A percentile compares a stretch with the other conserved stretches of the same genome.
phyloP scores from a whole-genome alignment of 352 stramenopile species.

The Globisporangium orthogonon region DNA sequence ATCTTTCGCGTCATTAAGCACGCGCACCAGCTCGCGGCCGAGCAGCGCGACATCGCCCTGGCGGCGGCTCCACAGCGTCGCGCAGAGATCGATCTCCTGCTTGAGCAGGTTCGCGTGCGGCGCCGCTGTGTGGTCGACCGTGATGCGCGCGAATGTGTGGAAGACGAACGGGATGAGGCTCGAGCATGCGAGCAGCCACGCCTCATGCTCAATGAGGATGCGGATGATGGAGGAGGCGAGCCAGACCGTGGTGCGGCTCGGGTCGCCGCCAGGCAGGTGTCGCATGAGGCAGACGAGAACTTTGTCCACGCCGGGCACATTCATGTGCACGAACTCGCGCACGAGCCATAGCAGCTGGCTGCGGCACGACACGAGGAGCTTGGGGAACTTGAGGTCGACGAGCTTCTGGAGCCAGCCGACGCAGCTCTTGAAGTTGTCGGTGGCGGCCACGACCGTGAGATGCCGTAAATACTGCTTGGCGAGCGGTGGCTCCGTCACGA shows the following conservation, averaged over 20 bases:
- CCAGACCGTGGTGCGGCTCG: slow-evolving; percentile 69
- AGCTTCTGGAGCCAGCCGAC: slow-evolving; percentile 76
- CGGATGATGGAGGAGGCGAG: slow-evolving; percentile 72
- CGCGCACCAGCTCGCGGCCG: slow-evolving; percentile 69
- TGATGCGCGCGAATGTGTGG: slow-evolving; percentile 69
- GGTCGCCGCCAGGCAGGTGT: slow-evolving; percentile 57
- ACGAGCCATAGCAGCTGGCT: slow-evolving; percentile 80
- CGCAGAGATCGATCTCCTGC: slow-evolving; percentile 77
- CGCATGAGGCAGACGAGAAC: slow-evolving; percentile 73
- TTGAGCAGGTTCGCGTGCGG: slow-evolving; percentile 58
- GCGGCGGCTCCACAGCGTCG: slow-evolving; percentile 60
- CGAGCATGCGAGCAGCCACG: slow-evolving; percentile 64
- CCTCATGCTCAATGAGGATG: slow-evolving; percentile 73
- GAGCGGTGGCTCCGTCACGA: slow-evolving; percentile 60
- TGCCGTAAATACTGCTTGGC: slow-evolving; percentile 77
- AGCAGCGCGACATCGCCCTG: slow-evolving; percentile 62
- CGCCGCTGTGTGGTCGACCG: slow-evolving; percentile 49
- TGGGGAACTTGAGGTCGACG: slow-evolving; percentile 77
- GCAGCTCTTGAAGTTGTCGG: slow-evolving; percentile 72
- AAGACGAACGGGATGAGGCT: slow-evolving; percentile 79
- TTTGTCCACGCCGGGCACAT: slow-evolving; percentile 60
- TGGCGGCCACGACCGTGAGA: slow-evolving; percentile 43
- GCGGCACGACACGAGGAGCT: slow-evolving; percentile 64
- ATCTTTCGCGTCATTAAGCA: slow-evolving; percentile 78
- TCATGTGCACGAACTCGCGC: slow-evolving; percentile 71